Conservation (phyloP, 2,329 filamentous ascomycete genomes). For the Calonectria pteridis region DNA sequence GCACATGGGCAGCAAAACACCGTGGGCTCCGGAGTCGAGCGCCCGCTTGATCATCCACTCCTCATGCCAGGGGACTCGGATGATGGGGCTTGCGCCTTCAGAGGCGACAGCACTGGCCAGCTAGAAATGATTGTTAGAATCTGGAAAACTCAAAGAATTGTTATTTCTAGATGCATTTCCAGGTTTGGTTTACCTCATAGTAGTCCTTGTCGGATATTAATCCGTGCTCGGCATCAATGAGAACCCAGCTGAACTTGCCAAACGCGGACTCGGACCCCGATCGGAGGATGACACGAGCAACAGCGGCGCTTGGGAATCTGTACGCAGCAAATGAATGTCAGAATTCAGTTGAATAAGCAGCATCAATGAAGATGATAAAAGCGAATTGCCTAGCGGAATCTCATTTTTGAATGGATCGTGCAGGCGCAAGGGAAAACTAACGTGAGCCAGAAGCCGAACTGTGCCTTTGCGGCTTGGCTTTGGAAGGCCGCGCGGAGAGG, state of each 20-base stretch:
- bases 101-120: slow-evolving; percentile 11
- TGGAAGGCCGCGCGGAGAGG: slow-evolving; percentile 11
- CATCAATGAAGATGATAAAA: neutral
- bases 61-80: slow-evolving; percentile 22
- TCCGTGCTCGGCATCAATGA: slow-evolving; percentile 24
- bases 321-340: neutral
- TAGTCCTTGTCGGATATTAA: slow-evolving; percentile 27
- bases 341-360: neutral
- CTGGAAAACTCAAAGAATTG: neutral
- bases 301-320: slow-evolving; percentile 18
- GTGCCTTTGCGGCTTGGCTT: neutral
- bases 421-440: neutral
- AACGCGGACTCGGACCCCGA: neutral
- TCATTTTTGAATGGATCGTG: neutral
- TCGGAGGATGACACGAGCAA: slow-evolving; percentile 15
- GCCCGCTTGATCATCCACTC: slow-evolving; percentile 29
- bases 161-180: neutral
- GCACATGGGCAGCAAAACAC: slow-evolving; percentile 24
- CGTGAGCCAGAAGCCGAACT: slow-evolving; percentile 26
- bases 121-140: neutral
- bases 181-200: slow-evolving; percentile 16
- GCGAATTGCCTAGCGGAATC: neutral
- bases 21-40: slow-evolving; percentile 21
- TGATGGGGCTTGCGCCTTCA: slow-evolving; percentile 20
- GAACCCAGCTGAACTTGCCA: slow-evolving; percentile 20